A percentile compares a stretch with the other conserved stretches of the same genome.
phyloP scores from a whole-genome alignment of 768 basidiomycete species.

The Phaeolepiota aurea region DNA sequence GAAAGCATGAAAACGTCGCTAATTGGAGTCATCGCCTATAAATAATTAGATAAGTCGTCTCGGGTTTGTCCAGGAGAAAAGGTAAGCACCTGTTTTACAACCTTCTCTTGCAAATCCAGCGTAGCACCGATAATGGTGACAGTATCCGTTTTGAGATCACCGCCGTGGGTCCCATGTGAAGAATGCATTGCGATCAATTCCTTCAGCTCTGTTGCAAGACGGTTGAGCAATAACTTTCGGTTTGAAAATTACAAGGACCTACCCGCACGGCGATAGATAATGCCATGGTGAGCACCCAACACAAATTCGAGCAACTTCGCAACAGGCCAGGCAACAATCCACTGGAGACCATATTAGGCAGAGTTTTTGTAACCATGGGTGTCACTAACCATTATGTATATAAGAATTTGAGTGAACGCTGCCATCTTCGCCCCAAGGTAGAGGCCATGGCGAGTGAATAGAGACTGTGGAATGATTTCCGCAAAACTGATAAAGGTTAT shows the following conservation, averaged over 20 bases:
- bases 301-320: conserved; percentile 74
- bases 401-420: conserved; percentile 53
- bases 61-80: background rate
- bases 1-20: conserved; percentile 80
- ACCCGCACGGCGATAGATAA: conserved; percentile 79
- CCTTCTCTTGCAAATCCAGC: conserved; percentile 83
- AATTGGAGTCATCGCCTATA: conserved; percentile 76
- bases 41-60: background rate
- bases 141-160: conserved; percentile 81
- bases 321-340: conserved; percentile 75
- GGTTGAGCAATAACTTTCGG: no score
- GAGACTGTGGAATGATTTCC: conserved; percentile 87
- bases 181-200: conserved; percentile 89
- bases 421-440: conserved; percentile 88
- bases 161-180: conserved; percentile 62
- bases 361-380: conserved; percentile 2
- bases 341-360: conserved; percentile 26
- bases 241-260: background rate
- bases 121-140: conserved; percentile 88
- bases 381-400: conserved; percentile 56
- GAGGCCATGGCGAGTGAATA: conserved; percentile 88
- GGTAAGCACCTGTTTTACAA: conserved; percentile 51
- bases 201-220: conserved; percentile 53
- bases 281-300: conserved; percentile 81
- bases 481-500: conserved; percentile 67